Evolutionary conservation across 257 asterid species (phyloP).

Genomic region (Nicotiana undulata): DNA sequence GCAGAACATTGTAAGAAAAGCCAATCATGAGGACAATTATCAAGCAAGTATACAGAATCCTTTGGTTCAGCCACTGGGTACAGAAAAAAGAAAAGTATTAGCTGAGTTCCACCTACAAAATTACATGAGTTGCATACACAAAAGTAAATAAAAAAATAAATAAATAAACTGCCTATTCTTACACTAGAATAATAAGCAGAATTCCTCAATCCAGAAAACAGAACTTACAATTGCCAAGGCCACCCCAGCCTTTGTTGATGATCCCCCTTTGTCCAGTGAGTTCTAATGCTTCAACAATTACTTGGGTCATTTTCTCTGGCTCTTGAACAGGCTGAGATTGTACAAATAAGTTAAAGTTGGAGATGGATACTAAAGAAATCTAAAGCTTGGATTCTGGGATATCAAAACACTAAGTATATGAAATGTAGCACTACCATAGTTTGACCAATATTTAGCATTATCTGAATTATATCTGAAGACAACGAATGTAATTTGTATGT

Average conservation of each 20-base stretch:
- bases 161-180: not conserved
- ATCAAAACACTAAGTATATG: not conserved
- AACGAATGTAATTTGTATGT: not conserved
- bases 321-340: constrained; percentile 85
- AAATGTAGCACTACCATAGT: not conserved
- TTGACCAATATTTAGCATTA: not conserved
- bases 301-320: constrained; percentile 89
- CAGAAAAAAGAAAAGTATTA: constrained; percentile 4
- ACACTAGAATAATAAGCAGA: not conserved
- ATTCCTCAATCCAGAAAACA: constrained; percentile 7
- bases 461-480: not conserved
- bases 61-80: constrained; percentile 78
- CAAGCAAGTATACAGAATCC: constrained; percentile 74
- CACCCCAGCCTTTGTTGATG: constrained; percentile 98
- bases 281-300: constrained; percentile 76
- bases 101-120: not conserved
- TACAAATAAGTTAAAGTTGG: constrained; percentile 5
- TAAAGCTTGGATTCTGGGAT: not conserved
- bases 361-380: not conserved
- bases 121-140: not conserved
- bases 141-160: constrained; percentile 5
- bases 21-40: constrained; percentile 97
- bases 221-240: constrained; percentile 92
- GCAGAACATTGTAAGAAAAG: constrained; percentile 89
- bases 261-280: constrained; percentile 83